Percentiles rank a stretch among this genome's conserved stretches.
These are phyloP conservation scores for Sclerotinia nivalis DNA, from an alignment of 2,329 filamentous ascomycete genomes.

Conservation along the genomic window DNA sequence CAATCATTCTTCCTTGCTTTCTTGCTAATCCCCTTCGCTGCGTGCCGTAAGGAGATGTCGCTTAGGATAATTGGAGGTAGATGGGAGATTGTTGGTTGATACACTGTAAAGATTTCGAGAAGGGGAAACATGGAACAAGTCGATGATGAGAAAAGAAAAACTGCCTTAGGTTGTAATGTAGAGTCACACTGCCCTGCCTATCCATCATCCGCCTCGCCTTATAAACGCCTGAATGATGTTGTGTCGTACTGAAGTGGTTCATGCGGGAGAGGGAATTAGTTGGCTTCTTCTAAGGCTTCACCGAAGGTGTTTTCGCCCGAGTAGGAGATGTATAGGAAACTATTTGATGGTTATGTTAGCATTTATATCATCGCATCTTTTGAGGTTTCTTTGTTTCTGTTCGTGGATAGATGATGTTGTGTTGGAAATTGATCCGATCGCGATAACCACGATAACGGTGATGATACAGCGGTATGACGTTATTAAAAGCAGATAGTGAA, in stretches of 20 bases:
- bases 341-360: conserved; percentile 26
- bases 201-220: conserved; percentile 22
- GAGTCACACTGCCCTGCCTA: conserved; percentile 22
- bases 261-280: conserved; percentile 16
- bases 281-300: conserved; percentile 26
- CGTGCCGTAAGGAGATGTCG: neutral
- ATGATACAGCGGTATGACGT: conserved; percentile 21
- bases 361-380: neutral
- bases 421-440: neutral
- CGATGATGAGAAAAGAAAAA: conserved; percentile 20
- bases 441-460: conserved; percentile 20
- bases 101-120: neutral
- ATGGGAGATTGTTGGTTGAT: neutral
- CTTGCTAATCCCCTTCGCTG: neutral
- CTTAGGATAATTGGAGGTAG: conserved; percentile 4
- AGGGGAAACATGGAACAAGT: neutral
- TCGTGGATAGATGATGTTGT: neutral
- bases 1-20: neutral
- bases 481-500: conserved; percentile 36
- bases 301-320: conserved; percentile 99
- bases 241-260: conserved; percentile 9
- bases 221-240: conserved; percentile 21
- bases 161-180: conserved; percentile 24
- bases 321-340: conserved; percentile 93
- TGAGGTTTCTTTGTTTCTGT: neutral